phyloP scores from a whole-genome alignment of 306 rosid genomes.

The Quercus alba region DNA sequence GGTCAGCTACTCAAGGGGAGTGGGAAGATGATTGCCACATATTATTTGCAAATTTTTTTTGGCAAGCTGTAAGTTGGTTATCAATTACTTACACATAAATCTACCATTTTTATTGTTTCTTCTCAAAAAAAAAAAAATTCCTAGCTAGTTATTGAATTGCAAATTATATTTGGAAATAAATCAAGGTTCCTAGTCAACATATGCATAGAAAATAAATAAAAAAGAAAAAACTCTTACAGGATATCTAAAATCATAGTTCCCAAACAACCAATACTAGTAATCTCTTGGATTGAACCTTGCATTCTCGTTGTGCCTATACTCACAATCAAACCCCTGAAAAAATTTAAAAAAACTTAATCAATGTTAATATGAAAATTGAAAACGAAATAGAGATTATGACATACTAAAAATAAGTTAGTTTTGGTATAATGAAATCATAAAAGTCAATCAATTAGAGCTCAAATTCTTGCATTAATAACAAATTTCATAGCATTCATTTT shows the following conservation, averaged over 20 bases:
- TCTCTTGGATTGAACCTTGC: slow-evolving; percentile 83
- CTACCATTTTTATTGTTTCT: too few species aligned
- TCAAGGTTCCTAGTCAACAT: not conserved
- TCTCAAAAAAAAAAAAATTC: too few species aligned
- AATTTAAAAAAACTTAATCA: not conserved
- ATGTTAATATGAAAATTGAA: not conserved
- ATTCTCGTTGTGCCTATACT: slow-evolving; percentile 77
- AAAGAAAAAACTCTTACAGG: slow-evolving; percentile 53
- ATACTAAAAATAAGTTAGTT: not conserved
- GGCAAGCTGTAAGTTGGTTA: too few species aligned
- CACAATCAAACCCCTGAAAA: slow-evolving; percentile 75
- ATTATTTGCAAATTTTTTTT: too few species aligned
- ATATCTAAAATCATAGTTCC: slow-evolving; percentile 77
- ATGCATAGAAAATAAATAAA: not conserved
- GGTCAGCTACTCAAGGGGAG: too few species aligned
- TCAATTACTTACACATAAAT: too few species aligned
- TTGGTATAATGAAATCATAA: too few species aligned
- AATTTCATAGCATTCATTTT: too few species aligned
- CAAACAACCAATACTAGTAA: slow-evolving; percentile 85
- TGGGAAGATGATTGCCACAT: too few species aligned
- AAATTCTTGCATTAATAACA: too few species aligned
- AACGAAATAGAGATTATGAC: not conserved
- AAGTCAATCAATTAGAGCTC: too few species aligned
- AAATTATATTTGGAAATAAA: not conserved
- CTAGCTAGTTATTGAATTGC: not conserved